Base-by-base conservation (phyloP, 768 basidiomycete genomes). In the Tulasnella sp. region DNA sequence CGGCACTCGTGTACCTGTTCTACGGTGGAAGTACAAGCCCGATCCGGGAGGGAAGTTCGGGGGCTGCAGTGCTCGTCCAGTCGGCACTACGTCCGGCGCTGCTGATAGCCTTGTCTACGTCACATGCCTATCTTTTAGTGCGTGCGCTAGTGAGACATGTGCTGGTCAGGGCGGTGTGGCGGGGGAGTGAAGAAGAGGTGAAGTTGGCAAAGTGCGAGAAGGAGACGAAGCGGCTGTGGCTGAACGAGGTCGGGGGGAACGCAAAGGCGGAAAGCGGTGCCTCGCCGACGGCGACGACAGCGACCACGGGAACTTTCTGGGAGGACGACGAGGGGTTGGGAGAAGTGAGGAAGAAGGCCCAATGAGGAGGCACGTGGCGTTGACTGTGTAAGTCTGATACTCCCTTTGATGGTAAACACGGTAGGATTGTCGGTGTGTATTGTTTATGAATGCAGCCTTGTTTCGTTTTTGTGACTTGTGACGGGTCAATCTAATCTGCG, bases 1-100 rank as follows among this genome's bases (percentile, higher is more conserved):
- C 89, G 0, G 84, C 92, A 6, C 79, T 99, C 53, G 84, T 94
- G 49, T 92, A 89, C 72, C 80, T 96, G 62, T 94, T 96, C 76
- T 80, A 77, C 12, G 79, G 83, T 46, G 52, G 64, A 61, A 35
- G 57, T 46, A 23, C 65, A 56, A 17, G 62, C 51, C 34, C 54
- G 4, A 17, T 29, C 49, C n/a, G 9, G n/a, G 56, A 49, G 14
- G 48, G 15, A 14, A 31, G 17, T 52, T 55, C 39, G 17, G 19
- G 43, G 31, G 52, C 52, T 34, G 35, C 48, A 19, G 37, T 49
- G 42, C 64, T 83, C 7, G 49, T 61, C 62, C 19, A 66, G 62
- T 37, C 66, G 63, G 35, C 67, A 56, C 37, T 66, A 64, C 42
- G 54, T 57, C 80, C 80, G 31, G 82, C 86, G 2, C 68, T 82